Percentiles rank a stretch among this genome's conserved stretches.
Evolutionary conservation across 352 stramenopile genomes (phyloP).

Genomic region (Pythium oligandrum): DNA sequence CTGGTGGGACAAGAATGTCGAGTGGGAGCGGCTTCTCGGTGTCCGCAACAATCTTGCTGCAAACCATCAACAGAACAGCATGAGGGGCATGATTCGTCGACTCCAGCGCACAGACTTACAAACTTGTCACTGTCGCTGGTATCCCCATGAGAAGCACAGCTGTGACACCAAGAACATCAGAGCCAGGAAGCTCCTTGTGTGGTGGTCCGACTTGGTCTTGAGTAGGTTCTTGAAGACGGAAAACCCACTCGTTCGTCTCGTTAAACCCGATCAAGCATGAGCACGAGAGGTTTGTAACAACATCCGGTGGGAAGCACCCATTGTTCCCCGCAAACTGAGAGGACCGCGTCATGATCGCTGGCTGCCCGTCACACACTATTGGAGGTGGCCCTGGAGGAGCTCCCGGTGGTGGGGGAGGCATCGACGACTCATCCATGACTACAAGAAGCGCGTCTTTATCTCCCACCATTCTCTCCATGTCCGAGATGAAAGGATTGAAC

Average conservation of each 20-base stretch:
- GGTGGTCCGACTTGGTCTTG: neutral
- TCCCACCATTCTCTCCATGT: slow-evolving; percentile 1
- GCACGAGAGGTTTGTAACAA: slow-evolving; percentile 8
- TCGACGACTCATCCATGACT: slow-evolving; percentile 9
- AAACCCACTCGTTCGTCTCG: slow-evolving; percentile 1
- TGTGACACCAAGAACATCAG: slow-evolving; percentile 2
- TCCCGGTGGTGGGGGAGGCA: slow-evolving; percentile 6
- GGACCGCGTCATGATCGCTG: slow-evolving; percentile 5
- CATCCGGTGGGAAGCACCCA: slow-evolving; percentile 10
- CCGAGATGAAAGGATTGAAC: neutral
- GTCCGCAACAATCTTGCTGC: slow-evolving; percentile 3
- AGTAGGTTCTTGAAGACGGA: slow-evolving; percentile 3
- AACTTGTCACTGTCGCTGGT: slow-evolving; percentile 1
- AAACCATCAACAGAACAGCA: neutral
- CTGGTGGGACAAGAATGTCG: slow-evolving; percentile 2
- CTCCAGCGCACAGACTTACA: slow-evolving; percentile 4
- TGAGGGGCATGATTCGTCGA: neutral
- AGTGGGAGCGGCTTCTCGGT: slow-evolving; percentile 6
- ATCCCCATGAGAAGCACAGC: slow-evolving; percentile 7
- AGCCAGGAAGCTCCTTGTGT: neutral
- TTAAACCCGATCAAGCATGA: slow-evolving; percentile 5
- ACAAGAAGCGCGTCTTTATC: slow-evolving; percentile 2
- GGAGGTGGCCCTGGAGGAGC: neutral
- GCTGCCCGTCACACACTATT: slow-evolving; percentile 6
- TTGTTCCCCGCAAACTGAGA: slow-evolving; percentile 1